Base-by-base conservation (phyloP, 495 filamentous ascomycete genomes). In the Articulospora tetracladia region DNA sequence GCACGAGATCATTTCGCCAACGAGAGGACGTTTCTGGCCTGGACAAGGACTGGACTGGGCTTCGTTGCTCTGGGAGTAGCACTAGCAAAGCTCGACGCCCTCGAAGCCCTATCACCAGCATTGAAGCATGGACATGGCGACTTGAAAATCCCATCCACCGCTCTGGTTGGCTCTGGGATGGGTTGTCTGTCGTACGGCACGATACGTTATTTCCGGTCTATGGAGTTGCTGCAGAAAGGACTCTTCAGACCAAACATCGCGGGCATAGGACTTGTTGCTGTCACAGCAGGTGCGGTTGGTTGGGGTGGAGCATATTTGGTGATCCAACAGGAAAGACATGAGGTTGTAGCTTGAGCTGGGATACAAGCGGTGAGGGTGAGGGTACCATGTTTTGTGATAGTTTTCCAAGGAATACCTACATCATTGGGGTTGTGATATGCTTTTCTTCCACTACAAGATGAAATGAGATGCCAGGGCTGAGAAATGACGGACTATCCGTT, bases 11-110 rank as follows among this genome's bases (percentile, higher is more conserved):
- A 82, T 58, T 74, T 79, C 32, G 78, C 80, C 59, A 76, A 76
- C 61, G 80, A 83, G 67, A 76, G 80, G 2, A 83, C 80, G n/a
- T 82, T 79, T 62, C 73, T 83, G 12, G 75, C 79, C 46, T 82
- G 77, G 79, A 76, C 74, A 1, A 74, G 79, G 19, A 79, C 77
- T 48, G 78, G 77, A n/a, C 76, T 83, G 13, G 79, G 75, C 20
- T 80, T 82, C 62, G 75, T 81, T 58, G 77, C 74, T 4, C 71
- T 83, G 3, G 79, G 78, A 4, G 69, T 83, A 17, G 77, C 66
- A 44, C 53, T 68, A 26, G 66, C 60, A 3, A 62, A 62, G 32
- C 60, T 62, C 4, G 54, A 53, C 3, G 60, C 60, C 19, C 19
- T 62, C 15, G 60, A 62, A 62, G 60, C 60, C 10, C 24, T 61